phyloP scores from a whole-genome alignment of 176 grass and related monocot genomes.

The Stipa capillata region DNA sequence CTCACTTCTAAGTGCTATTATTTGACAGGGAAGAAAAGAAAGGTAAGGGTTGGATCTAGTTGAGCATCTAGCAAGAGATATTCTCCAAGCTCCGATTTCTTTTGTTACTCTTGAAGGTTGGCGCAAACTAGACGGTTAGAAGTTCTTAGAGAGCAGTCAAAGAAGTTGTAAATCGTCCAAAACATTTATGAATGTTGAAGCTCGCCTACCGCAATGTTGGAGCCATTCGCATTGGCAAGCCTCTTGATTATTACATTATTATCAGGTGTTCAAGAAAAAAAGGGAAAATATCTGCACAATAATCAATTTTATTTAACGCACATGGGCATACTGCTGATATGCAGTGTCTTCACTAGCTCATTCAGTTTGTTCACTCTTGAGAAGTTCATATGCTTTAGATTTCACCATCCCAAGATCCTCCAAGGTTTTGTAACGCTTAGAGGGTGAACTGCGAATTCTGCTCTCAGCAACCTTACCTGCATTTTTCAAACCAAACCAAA shows the following conservation, averaged over 20 bases:
- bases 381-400: conserved; percentile 11
- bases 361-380: neutral
- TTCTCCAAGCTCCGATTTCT: too few species aligned
- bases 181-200: too few species aligned
- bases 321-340: neutral
- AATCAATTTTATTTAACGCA: neutral
- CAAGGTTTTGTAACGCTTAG: conserved; percentile 30
- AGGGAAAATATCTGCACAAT: neutral
- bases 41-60: too few species aligned
- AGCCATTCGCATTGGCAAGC: neutral
- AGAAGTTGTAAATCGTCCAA: too few species aligned
- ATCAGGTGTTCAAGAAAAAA: neutral
- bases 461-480: conserved; percentile 26
- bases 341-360: neutral
- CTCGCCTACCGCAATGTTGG: too few species aligned
- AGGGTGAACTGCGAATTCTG: conserved; percentile 2
- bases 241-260: neutral
- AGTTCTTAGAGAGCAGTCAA: too few species aligned
- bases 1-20: too few species aligned
- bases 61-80: too few species aligned
- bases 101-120: too few species aligned
- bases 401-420: conserved; percentile 67
- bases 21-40: too few species aligned
- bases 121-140: too few species aligned
- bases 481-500: neutral